Evolutionary conservation across 495 filamentous ascomycete genomes (phyloP).

Genomic region (Daldinia childiae): DNA sequence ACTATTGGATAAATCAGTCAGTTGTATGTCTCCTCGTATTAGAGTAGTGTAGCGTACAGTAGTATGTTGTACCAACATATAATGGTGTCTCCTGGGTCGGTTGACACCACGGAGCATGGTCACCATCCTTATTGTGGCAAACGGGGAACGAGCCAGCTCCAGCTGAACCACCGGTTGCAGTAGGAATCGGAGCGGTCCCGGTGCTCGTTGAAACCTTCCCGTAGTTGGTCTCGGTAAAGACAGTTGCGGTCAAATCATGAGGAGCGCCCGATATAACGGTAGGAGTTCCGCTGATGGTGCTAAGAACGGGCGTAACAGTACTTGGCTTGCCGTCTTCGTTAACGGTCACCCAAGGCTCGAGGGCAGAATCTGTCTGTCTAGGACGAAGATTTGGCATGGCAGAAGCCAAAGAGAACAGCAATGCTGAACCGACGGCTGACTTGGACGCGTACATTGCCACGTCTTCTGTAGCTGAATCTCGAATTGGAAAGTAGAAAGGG

Average conservation of each 20-base stretch:
- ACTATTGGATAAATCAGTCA: constrained; percentile 43
- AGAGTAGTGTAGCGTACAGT: constrained; percentile 44
- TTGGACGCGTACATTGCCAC: constrained; percentile 20
- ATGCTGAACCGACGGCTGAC: constrained; percentile 19
- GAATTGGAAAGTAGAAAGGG: not conserved
- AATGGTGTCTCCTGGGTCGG: constrained; percentile 47
- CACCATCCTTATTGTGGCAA: constrained; percentile 53
- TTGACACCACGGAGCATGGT: constrained; percentile 53
- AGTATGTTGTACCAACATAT: constrained; percentile 49
- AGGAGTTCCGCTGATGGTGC: constrained; percentile 51
- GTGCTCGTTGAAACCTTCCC: constrained; percentile 46
- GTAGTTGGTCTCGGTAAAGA: constrained; percentile 49
- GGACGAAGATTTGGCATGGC: constrained; percentile 32
- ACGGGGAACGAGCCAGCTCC: constrained; percentile 47
- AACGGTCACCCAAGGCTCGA: constrained; percentile 54
- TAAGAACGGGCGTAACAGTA: constrained; percentile 52
- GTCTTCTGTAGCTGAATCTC: constrained; percentile 1
- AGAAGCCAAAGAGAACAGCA: constrained; percentile 32
- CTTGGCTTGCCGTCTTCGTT: constrained; percentile 49
- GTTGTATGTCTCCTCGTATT: not conserved
- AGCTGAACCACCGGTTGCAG: constrained; percentile 41
- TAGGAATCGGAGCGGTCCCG: constrained; percentile 41
- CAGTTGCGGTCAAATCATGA: constrained; percentile 52
- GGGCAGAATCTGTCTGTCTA: constrained; percentile 37
- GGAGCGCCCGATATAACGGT: constrained; percentile 53